These are phyloP conservation scores for Zygosaccharomyces pseudobailii DNA, from an alignment of 1,139 yeast genomes.

Conservation along the genomic window DNA sequence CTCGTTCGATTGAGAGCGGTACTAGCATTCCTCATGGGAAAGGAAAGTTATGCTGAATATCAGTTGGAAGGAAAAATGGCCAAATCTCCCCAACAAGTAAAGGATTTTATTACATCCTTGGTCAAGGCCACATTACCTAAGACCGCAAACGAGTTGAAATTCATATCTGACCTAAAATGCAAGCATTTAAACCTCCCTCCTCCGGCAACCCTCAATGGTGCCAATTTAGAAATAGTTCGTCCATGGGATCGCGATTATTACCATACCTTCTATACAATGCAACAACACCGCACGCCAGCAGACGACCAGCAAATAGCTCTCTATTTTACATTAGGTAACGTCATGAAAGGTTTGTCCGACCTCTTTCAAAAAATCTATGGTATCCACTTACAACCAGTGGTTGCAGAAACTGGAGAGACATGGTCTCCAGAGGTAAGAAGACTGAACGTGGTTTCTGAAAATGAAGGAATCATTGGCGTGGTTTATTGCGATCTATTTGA, in stretches of 20 bases:
- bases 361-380: conserved; percentile 72
- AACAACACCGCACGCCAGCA: conserved; percentile 33
- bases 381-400: conserved; percentile 63
- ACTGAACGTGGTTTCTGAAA: conserved; percentile 61
- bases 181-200: conserved; percentile 23
- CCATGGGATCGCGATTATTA: conserved; percentile 94
- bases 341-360: conserved; percentile 75
- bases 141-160: conserved; percentile 56
- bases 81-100: conserved; percentile 69
- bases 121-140: conserved; percentile 49
- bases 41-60: conserved; percentile 67
- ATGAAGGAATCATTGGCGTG: conserved; percentile 55
- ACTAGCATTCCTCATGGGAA: conserved; percentile 72
- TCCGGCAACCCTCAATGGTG: conserved; percentile 36
- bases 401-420: conserved; percentile 67
- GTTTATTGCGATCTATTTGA: conserved; percentile 66
- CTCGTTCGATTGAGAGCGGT: conserved; percentile 64
- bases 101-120: conserved; percentile 58
- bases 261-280: conserved; percentile 38
- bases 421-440: conserved; percentile 91
- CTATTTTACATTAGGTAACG: conserved; percentile 81
- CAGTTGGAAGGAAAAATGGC: conserved; percentile 92
- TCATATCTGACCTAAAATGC: conserved; percentile 40
- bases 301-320: conserved; percentile 43
- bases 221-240: conserved; percentile 46